Percentiles rank a stretch among this genome's conserved stretches.
Conservation (phyloP, 2,329 filamentous ascomycete species). For the Xylaria multiplex region DNA sequence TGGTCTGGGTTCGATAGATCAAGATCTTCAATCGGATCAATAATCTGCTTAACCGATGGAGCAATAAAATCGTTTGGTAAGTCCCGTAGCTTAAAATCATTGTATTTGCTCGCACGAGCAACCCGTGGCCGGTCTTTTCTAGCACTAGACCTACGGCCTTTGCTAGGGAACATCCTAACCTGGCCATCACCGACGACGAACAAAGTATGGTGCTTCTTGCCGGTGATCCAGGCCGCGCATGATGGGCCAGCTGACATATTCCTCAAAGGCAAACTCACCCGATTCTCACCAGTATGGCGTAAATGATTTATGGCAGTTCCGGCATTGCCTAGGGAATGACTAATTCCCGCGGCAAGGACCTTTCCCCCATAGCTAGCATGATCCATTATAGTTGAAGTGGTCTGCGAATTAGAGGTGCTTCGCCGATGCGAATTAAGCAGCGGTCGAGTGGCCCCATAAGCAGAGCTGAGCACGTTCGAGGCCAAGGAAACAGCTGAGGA, state of each 20-base stretch:
- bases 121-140: slow-evolving; percentile 63
- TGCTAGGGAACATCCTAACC: slow-evolving; percentile 72
- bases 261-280: slow-evolving; percentile 72
- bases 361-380: slow-evolving; percentile 76
- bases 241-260: slow-evolving; percentile 60
- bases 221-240: slow-evolving; percentile 73
- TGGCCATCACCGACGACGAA: slow-evolving; percentile 73
- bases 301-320: slow-evolving; percentile 75
- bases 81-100: slow-evolving; percentile 73
- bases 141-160: slow-evolving; percentile 64
- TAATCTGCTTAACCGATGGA: slow-evolving; percentile 63
- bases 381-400: slow-evolving; percentile 61
- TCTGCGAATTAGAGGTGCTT: slow-evolving; percentile 57
- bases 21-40: slow-evolving; percentile 67
- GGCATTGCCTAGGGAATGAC: slow-evolving; percentile 78
- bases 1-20: slow-evolving; percentile 64
- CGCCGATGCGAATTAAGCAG: slow-evolving; percentile 66
- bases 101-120: slow-evolving; percentile 66
- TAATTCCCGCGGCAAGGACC: slow-evolving; percentile 77
- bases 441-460: slow-evolving; percentile 73
- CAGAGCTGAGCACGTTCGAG: slow-evolving; percentile 75
- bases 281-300: slow-evolving; percentile 79
- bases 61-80: slow-evolving; percentile 70
- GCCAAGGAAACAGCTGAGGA: slow-evolving; percentile 73
- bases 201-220: slow-evolving; percentile 69